Evolutionary conservation across 768 basidiomycete species (phyloP).

Genomic region (Leccinum truebloodii): DNA sequence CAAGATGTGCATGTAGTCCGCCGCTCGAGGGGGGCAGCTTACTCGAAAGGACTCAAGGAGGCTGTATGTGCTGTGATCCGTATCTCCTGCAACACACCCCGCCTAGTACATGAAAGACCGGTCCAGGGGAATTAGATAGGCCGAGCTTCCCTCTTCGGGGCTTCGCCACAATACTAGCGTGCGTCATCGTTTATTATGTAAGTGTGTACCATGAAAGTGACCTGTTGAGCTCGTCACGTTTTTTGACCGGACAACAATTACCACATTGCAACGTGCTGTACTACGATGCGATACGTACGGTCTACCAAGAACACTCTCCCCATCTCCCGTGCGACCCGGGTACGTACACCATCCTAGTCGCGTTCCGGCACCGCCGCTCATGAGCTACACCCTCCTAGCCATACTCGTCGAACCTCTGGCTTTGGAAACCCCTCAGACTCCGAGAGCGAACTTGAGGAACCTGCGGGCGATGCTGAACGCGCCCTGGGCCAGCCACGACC

Average conservation of each 20-base stretch:
- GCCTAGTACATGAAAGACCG: no score
- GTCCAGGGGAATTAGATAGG: no score
- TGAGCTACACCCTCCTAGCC: slow-evolving; percentile 6
- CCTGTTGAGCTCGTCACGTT: no score
- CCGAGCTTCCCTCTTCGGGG: no score
- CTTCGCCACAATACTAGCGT: no score
- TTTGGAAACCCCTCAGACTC: slow-evolving; percentile 59
- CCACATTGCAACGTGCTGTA: not conserved
- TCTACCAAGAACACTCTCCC: slow-evolving; percentile 52
- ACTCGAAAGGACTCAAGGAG: no score
- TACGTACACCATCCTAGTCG: slow-evolving; percentile 17
- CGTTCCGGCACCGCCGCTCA: slow-evolving; percentile 9
- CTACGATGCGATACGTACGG: slow-evolving; percentile 49
- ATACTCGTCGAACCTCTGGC: slow-evolving; percentile 44
- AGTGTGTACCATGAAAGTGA: no score
- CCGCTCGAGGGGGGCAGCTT: no score
- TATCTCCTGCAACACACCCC: no score
- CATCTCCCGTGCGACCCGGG: slow-evolving; percentile 46
- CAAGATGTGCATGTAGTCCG: no score
- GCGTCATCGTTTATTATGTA: no score
- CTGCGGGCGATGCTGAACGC: slow-evolving; percentile 41
- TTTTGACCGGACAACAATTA: not conserved
- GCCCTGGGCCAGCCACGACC: slow-evolving; percentile 27
- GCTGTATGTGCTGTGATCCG: no score
- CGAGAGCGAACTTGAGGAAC: slow-evolving; percentile 32